Evolutionary conservation across 495 filamentous ascomycete genomes (phyloP).

Genomic region (Cairneyella variabilis): DNA sequence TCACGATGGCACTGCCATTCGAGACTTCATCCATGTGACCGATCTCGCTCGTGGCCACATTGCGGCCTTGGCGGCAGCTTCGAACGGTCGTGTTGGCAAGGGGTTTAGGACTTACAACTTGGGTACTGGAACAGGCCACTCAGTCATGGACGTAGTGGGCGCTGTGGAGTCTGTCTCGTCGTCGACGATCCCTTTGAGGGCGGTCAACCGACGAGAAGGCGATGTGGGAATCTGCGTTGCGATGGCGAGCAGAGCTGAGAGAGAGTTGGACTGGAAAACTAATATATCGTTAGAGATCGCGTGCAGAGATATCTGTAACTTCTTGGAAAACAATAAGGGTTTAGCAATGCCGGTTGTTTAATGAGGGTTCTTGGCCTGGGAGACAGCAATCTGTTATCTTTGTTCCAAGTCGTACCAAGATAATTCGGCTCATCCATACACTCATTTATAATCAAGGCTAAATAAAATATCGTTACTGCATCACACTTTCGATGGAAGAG

Average conservation of each 20-base stretch:
- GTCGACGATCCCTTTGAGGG: slow-evolving; percentile 19
- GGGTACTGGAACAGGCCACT: slow-evolving; percentile 48
- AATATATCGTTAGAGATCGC: neutral
- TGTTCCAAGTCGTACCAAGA: too few species aligned
- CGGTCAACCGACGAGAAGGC: slow-evolving; percentile 22
- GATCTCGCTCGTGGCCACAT: slow-evolving; percentile 65
- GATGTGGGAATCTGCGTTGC: slow-evolving; percentile 30
- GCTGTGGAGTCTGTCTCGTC: slow-evolving; percentile 29
- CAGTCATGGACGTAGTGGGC: slow-evolving; percentile 47
- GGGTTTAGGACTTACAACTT: slow-evolving; percentile 52
- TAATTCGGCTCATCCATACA: too few species aligned
- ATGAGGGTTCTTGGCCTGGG: too few species aligned
- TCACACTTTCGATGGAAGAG: too few species aligned
- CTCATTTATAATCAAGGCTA: too few species aligned
- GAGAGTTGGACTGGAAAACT: slow-evolving; percentile 29
- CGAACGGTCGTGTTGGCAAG: slow-evolving; percentile 17
- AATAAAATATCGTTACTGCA: too few species aligned
- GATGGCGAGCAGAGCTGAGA: slow-evolving; percentile 23
- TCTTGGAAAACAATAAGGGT: too few species aligned
- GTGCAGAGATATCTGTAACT: slow-evolving; percentile 1
- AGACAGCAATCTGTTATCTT: too few species aligned
- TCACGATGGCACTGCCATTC: slow-evolving; percentile 67
- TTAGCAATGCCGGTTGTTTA: too few species aligned
- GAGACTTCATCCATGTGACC: slow-evolving; percentile 60
- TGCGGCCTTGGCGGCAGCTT: slow-evolving; percentile 38